Conservation (phyloP, 2,329 filamentous ascomycete genomes). For the Fusarium floridanum region DNA sequence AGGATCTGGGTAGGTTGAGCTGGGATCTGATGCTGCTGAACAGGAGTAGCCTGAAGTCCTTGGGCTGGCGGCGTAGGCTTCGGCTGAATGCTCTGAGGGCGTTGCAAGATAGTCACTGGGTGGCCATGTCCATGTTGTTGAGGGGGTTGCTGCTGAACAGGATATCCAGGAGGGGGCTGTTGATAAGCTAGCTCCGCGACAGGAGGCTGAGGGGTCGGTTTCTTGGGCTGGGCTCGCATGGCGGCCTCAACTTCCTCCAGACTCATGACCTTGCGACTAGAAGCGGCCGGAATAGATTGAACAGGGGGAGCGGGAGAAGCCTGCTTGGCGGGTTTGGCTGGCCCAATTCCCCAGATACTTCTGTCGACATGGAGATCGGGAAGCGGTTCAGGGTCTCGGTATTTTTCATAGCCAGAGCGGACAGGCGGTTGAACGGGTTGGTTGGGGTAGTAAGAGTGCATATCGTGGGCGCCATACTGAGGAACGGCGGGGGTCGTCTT, state of each 20-base stretch:
- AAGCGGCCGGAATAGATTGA: constrained; percentile 41
- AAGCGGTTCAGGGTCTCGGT: constrained; percentile 84
- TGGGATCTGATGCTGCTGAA: constrained; percentile 56
- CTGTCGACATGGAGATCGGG: constrained; percentile 93
- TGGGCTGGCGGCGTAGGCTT: constrained; percentile 56
- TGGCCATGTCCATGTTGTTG: constrained; percentile 58
- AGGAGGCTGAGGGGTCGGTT: constrained; percentile 55
- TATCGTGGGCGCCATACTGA: constrained; percentile 55
- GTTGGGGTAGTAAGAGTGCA: constrained; percentile 45
- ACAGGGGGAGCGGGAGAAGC: constrained; percentile 48
- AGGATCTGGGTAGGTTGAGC: constrained; percentile 79
- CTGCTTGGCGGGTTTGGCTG: constrained; percentile 58
- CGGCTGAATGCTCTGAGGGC: constrained; percentile 60
- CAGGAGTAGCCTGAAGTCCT: constrained; percentile 43
- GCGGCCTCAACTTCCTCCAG: constrained; percentile 96
- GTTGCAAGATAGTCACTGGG: constrained; percentile 68
- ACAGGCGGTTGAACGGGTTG: constrained; percentile 66
- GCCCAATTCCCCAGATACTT: constrained; percentile 87
- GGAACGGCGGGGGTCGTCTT: constrained; percentile 51
- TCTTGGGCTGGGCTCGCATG: constrained; percentile 79
- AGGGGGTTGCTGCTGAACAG: constrained; percentile 49
- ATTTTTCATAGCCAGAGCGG: constrained; percentile 91
- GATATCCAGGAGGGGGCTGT: constrained; percentile 44
- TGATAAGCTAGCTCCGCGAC: constrained; percentile 47
- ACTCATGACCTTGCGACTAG: constrained; percentile 86